These are phyloP conservation scores for Pseudopyrenochaeta lycopersici DNA, from an alignment of 2,329 filamentous ascomycete genomes.

Conservation along the genomic window DNA sequence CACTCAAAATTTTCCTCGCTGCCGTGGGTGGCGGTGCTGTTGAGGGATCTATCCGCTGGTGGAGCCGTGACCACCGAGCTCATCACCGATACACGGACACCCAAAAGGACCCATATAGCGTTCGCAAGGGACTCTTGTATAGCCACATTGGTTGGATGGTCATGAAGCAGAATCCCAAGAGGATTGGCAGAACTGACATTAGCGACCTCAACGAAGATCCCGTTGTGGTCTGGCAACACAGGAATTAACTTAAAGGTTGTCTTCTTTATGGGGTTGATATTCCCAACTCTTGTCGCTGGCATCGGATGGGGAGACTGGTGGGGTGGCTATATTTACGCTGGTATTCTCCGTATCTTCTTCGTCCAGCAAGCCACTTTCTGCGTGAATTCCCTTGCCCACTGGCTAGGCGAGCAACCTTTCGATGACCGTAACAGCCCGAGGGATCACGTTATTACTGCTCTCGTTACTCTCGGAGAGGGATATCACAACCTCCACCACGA, in stretches of 20 bases:
- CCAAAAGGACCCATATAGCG: constrained; percentile 62
- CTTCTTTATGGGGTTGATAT: constrained; percentile 58
- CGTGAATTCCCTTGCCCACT: constrained; percentile 64
- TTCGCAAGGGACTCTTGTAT: constrained; percentile 61
- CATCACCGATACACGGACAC: constrained; percentile 64
- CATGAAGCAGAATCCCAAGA: constrained; percentile 65
- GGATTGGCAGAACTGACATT: constrained; percentile 61
- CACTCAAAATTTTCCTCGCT: constrained; percentile 59
- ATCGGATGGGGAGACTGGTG: constrained; percentile 60
- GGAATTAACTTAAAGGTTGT: constrained; percentile 59
- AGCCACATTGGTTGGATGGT: constrained; percentile 63
- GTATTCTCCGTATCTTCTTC: constrained; percentile 62
- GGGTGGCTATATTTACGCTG: constrained; percentile 61
- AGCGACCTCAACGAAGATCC: constrained; percentile 61
- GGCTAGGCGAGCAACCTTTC: constrained; percentile 59
- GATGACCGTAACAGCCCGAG: constrained; percentile 56
- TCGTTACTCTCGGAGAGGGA: constrained; percentile 55
- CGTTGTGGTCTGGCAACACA: constrained; percentile 61
- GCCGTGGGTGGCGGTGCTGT: constrained; percentile 59
- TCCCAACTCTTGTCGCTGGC: constrained; percentile 58
- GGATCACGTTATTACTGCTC: constrained; percentile 54
- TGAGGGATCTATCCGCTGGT: constrained; percentile 62
- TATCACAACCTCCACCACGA: constrained; percentile 59
- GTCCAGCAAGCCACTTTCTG: constrained; percentile 64
- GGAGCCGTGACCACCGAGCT: constrained; percentile 60